Percentiles rank a stretch among this genome's conserved stretches.
Evolutionary conservation across 129 eudicot genomes (phyloP).

Genomic region (Flaveria sonorensis): DNA sequence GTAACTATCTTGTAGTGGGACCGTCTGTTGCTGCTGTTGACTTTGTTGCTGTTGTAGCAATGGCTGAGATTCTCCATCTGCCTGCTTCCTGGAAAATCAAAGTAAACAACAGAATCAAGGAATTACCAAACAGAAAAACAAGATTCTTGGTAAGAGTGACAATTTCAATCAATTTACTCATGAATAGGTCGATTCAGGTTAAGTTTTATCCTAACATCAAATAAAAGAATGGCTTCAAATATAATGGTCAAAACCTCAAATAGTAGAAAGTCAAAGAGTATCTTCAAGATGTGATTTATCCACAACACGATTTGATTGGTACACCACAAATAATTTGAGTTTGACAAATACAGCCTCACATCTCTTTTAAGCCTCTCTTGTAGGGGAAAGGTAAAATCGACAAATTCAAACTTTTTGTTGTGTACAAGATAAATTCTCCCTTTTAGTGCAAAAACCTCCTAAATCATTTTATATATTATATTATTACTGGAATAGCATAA

Average conservation of each 20-base stretch:
- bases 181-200: neutral
- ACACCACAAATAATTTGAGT: neutral
- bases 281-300: neutral
- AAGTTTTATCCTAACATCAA: neutral
- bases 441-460: neutral
- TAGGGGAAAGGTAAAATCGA: neutral
- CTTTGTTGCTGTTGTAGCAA: slow-evolving; percentile 69
- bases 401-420: neutral
- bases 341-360: neutral
- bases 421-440: neutral
- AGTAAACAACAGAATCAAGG: slow-evolving; percentile 21
- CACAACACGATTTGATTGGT: neutral
- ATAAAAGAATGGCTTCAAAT: neutral
- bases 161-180: neutral
- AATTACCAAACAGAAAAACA: neutral
- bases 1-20: slow-evolving; percentile 77
- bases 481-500: neutral
- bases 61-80: slow-evolving; percentile 83
- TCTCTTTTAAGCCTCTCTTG: neutral
- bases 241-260: neutral
- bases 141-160: slow-evolving; percentile 5
- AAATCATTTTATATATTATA: neutral
- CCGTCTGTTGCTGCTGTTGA: slow-evolving; percentile 79
- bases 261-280: neutral
- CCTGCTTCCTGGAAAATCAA: slow-evolving; percentile 55